These are phyloP conservation scores for Fusarium sp. DNA, from an alignment of 2,329 filamentous ascomycete genomes.

Conservation along the genomic window DNA sequence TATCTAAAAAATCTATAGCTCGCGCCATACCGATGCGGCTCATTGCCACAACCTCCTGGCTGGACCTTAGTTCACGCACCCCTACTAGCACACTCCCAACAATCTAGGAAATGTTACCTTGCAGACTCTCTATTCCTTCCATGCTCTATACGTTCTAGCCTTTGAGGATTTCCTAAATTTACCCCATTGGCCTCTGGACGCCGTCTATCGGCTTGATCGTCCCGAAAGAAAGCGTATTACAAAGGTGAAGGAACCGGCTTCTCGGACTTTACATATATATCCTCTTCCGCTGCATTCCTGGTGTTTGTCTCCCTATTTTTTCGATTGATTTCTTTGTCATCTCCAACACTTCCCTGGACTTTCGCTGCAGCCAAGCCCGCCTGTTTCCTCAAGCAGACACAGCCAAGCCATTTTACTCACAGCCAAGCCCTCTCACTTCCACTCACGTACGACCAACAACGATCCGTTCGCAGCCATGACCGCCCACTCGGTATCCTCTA, in stretches of 20 bases:
- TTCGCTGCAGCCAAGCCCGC: too few relatives aligned
- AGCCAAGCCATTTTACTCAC: not conserved
- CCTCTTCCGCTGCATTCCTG: not conserved
- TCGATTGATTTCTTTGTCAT: not conserved
- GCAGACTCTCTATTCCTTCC: not conserved
- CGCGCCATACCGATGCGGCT: not conserved
- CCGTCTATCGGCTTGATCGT: not conserved
- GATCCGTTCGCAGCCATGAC: conserved; percentile 3
- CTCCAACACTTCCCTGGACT: not conserved
- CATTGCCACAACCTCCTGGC: not conserved
- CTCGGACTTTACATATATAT: not conserved
- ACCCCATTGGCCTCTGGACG: not conserved
- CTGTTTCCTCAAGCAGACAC: not conserved
- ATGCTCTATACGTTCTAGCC: not conserved
- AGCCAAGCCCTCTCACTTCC: not conserved
- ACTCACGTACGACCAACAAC: not conserved
- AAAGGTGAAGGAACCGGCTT: not conserved
- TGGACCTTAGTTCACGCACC: not conserved
- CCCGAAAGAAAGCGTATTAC: not conserved
- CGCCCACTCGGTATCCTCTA: conserved; percentile 9
- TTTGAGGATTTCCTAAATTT: not conserved
- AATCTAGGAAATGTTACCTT: not conserved
- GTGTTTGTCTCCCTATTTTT: not conserved
- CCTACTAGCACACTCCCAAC: not conserved
- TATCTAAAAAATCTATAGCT: not conserved